A percentile compares a stretch with the other conserved stretches of the same genome.
Conservation (phyloP, 148 eudicot genomes). For the Fagopyrum esculentum region DNA sequence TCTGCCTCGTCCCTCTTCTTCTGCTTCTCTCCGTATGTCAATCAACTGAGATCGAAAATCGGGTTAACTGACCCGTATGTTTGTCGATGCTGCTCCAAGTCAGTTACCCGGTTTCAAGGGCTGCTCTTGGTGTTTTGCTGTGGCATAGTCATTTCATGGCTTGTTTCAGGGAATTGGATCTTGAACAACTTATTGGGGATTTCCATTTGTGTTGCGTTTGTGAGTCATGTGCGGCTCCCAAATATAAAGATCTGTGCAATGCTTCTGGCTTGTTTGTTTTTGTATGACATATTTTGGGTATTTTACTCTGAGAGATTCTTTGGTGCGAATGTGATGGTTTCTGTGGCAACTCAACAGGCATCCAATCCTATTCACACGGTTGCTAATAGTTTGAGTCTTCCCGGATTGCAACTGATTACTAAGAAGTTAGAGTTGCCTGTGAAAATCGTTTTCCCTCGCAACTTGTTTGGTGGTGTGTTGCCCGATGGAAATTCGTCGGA, state of each 20-base stretch:
- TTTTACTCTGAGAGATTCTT: slow-evolving; percentile 94
- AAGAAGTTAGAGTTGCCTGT: slow-evolving; percentile 91
- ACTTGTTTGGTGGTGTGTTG: slow-evolving; percentile 60
- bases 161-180: slow-evolving; percentile 89
- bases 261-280: slow-evolving; percentile 77
- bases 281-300: slow-evolving; percentile 96
- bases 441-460: slow-evolving; percentile 88
- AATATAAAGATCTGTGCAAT: slow-evolving; percentile 92
- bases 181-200: slow-evolving; percentile 92
- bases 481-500: slow-evolving; percentile 57
- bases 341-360: slow-evolving; percentile 97
- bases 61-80: slow-evolving; percentile 75
- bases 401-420: slow-evolving; percentile 84
- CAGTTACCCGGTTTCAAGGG: slow-evolving; percentile 67
- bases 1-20: slow-evolving; percentile 76
- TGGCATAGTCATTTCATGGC: slow-evolving; percentile 71
- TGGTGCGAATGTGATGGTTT: slow-evolving; percentile 97
- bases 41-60: slow-evolving; percentile 47
- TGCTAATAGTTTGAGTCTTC: slow-evolving; percentile 89
- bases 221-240: slow-evolving; percentile 94
- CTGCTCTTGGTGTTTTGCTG: slow-evolving; percentile 58
- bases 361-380: slow-evolving; percentile 97
- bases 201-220: slow-evolving; percentile 91
- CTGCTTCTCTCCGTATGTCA: slow-evolving; percentile 61
- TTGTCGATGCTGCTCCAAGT: slow-evolving; percentile 78